These are phyloP conservation scores for Pyrenochaeta sp. DNA, from an alignment of 2,329 filamentous ascomycete species.

Conservation along the genomic window DNA sequence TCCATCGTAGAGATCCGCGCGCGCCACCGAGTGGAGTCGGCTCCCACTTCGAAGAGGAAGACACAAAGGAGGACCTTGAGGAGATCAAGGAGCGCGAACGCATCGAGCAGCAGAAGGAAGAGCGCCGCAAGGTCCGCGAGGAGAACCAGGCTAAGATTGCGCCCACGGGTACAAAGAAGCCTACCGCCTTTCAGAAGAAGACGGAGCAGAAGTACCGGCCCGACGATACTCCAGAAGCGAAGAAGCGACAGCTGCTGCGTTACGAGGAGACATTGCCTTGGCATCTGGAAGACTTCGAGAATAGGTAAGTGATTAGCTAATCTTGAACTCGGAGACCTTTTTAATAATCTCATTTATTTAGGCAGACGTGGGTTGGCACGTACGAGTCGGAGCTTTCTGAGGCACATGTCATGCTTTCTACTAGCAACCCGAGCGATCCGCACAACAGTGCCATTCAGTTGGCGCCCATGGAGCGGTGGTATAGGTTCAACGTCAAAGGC, in stretches of 20 bases:
- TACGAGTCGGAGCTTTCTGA: slow-evolving; percentile 91
- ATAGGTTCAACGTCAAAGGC: slow-evolving; percentile 79
- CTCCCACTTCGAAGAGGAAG: slow-evolving; percentile 58
- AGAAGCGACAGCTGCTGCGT: slow-evolving; percentile 69
- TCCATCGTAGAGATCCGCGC: slow-evolving; percentile 85
- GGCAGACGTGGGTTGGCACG: slow-evolving; percentile 90
- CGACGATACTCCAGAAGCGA: slow-evolving; percentile 78
- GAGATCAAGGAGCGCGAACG: slow-evolving; percentile 73
- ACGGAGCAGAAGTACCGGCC: slow-evolving; percentile 84
- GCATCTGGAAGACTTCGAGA: slow-evolving; percentile 96
- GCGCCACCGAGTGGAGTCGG: slow-evolving; percentile 64
- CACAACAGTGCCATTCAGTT: slow-evolving; percentile 71
- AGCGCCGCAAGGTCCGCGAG: slow-evolving; percentile 85
- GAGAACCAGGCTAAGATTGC: slow-evolving; percentile 93
- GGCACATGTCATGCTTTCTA: slow-evolving; percentile 74
- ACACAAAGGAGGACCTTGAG: slow-evolving; percentile 67
- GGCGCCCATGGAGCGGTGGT: slow-evolving; percentile 95
- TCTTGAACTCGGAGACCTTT: no score
- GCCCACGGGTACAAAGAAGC: slow-evolving; percentile 76
- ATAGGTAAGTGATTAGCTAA: slow-evolving; percentile 42
- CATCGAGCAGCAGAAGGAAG: slow-evolving; percentile 69
- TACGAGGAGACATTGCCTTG: slow-evolving; percentile 97
- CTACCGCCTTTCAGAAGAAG: slow-evolving; percentile 75
- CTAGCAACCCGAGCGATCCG: slow-evolving; percentile 67
- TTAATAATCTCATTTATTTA: slow-evolving; percentile 46